These are phyloP conservation scores for Epichloe typhina DNA, from an alignment of 2,329 filamentous ascomycete genomes.

Conservation along the genomic window DNA sequence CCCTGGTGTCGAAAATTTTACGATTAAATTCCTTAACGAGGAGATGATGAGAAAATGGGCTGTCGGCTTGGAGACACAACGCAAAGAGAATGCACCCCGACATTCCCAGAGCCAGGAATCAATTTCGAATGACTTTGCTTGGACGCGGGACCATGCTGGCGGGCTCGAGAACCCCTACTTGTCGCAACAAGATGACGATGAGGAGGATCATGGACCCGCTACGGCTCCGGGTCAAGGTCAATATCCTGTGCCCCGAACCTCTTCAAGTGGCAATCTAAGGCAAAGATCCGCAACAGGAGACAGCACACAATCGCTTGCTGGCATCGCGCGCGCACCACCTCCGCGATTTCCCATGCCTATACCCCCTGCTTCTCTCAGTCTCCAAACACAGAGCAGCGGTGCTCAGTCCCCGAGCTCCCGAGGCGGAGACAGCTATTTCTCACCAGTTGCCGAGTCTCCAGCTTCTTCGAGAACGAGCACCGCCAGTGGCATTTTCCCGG, in stretches of 20 bases:
- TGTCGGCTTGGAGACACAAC: slow-evolving; percentile 61
- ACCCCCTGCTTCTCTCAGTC: slow-evolving; percentile 46
- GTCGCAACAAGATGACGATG: slow-evolving; percentile 44
- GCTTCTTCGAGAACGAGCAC: slow-evolving; percentile 63
- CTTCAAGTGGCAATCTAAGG: slow-evolving; percentile 62
- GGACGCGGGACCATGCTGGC: slow-evolving; percentile 54
- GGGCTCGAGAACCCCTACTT: slow-evolving; percentile 73
- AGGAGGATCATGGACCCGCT: slow-evolving; percentile 35
- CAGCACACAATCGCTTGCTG: slow-evolving; percentile 44
- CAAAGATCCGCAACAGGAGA: slow-evolving; percentile 66
- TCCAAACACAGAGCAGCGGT: slow-evolving; percentile 45
- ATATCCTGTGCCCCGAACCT: slow-evolving; percentile 26
- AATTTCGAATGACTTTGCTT: slow-evolving; percentile 61
- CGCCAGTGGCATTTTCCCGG: slow-evolving; percentile 57
- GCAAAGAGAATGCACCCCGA: slow-evolving; percentile 45
- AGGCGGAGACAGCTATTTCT: slow-evolving; percentile 81
- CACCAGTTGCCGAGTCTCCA: slow-evolving; percentile 68
- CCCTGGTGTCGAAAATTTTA: slow-evolving; percentile 88
- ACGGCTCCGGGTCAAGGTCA: slow-evolving; percentile 23
- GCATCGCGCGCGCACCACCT: slow-evolving; percentile 47
- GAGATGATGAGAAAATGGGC: slow-evolving; percentile 92
- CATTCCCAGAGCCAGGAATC: slow-evolving; percentile 33
- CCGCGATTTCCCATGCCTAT: slow-evolving; percentile 58
- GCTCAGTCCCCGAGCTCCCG: slow-evolving; percentile 48
- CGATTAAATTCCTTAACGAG: slow-evolving; percentile 86